Percentiles rank a stretch among this genome's conserved stretches.
Evolutionary conservation across 2,329 filamentous ascomycete species (phyloP).

Genomic region (Beauveria asiatica): DNA sequence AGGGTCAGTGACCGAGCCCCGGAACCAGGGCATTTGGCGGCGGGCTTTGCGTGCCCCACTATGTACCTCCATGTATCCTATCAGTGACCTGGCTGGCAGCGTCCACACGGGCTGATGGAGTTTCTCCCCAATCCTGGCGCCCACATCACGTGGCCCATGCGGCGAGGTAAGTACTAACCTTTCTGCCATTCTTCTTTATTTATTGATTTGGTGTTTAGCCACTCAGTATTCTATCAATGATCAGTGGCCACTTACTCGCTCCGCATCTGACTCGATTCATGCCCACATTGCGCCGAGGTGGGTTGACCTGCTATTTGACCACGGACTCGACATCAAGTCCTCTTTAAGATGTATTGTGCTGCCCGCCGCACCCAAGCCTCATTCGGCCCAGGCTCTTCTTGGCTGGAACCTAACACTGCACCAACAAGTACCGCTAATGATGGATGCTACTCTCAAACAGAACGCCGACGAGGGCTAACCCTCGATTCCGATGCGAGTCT

Average conservation of each 20-base stretch:
- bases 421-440: neutral
- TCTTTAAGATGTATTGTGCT: too few relatives aligned
- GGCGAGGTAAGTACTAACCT: neutral
- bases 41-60: neutral
- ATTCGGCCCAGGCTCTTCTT: neutral
- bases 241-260: too few relatives aligned
- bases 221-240: too few relatives aligned
- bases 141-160: constrained; percentile 3
- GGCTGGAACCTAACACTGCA: neutral
- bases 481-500: neutral
- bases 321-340: too few relatives aligned
- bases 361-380: neutral
- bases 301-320: neutral
- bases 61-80: constrained; percentile 6
- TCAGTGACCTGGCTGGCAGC: neutral
- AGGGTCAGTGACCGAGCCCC: neutral
- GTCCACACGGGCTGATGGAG: neutral
- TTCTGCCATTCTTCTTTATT: neutral
- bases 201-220: neutral
- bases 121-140: neutral
- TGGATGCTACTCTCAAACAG: neutral
- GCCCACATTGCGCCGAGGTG: neutral
- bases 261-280: too few relatives aligned
- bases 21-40: constrained; percentile 6
- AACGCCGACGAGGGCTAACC: neutral